These are phyloP conservation scores for Apiospora kogelbergensis DNA, from an alignment of 2,329 filamentous ascomycete species.

Conservation along the genomic window DNA sequence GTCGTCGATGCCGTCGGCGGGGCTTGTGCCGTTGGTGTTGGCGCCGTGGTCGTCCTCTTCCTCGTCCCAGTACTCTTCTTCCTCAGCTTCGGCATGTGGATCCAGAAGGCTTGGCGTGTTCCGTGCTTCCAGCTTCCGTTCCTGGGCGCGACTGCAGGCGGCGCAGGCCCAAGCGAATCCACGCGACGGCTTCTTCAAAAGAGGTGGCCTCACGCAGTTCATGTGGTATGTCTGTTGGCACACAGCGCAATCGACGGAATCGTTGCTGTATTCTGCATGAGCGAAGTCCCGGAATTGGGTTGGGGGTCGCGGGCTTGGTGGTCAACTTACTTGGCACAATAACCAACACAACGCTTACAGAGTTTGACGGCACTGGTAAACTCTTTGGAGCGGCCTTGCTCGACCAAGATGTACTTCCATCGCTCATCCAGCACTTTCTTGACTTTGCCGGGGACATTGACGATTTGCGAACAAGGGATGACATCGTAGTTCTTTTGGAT, in stretches of 20 bases:
- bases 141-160: conserved; percentile 92
- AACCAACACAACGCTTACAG: conserved; percentile 89
- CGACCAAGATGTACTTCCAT: conserved; percentile 95
- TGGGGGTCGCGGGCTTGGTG: not conserved
- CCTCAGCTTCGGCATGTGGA: conserved; percentile 63
- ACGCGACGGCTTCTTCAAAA: conserved; percentile 93
- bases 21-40: conserved; percentile 63
- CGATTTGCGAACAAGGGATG: conserved; percentile 85
- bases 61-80: conserved; percentile 64
- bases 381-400: conserved; percentile 91
- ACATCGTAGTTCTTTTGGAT: conserved; percentile 98
- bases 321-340: conserved; percentile 79
- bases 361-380: conserved; percentile 93
- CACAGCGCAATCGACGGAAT: conserved; percentile 96
- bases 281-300: not conserved
- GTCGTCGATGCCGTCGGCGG: conserved; percentile 58
- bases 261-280: conserved; percentile 57
- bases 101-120: conserved; percentile 78
- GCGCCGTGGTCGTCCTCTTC: conserved; percentile 68
- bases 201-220: conserved; percentile 89
- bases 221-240: conserved; percentile 97
- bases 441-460: conserved; percentile 93
- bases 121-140: conserved; percentile 85
- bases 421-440: conserved; percentile 94
- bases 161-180: conserved; percentile 98